A percentile compares a stretch with the other conserved stretches of the same genome.
These are phyloP conservation scores for Claviceps quebecensis DNA, from an alignment of 2,329 filamentous ascomycete genomes.

Conservation along the genomic window DNA sequence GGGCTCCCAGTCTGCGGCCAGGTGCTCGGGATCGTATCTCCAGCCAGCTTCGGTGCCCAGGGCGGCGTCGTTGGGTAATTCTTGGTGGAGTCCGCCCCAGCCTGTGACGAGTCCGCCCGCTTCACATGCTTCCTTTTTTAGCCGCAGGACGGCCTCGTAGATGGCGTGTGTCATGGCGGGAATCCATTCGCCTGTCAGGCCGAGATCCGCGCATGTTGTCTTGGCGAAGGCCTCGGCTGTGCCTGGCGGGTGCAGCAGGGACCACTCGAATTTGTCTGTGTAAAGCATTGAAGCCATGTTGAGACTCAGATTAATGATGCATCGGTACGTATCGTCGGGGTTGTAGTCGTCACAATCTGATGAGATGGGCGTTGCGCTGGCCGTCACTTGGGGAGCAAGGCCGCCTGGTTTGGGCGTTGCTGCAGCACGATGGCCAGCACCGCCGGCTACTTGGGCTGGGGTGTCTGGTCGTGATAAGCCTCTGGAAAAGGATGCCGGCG, in stretches of 20 bases:
- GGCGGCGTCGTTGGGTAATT: conserved; percentile 80
- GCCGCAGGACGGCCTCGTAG: conserved; percentile 79
- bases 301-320: conserved; percentile 79
- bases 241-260: conserved; percentile 76
- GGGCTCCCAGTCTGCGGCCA: conserved; percentile 74
- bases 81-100: conserved; percentile 42
- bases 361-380: conserved; percentile 49
- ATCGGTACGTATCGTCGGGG: conserved; percentile 88
- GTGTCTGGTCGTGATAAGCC: conserved; percentile 39
- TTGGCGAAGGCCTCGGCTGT: conserved; percentile 87
- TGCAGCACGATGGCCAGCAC: conserved; percentile 11
- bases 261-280: conserved; percentile 98
- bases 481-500: conserved; percentile 21
- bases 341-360: conserved; percentile 61
- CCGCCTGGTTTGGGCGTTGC: conserved; percentile 29
- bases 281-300: conserved; percentile 86
- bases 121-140: conserved; percentile 95
- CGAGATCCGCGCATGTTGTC: conserved; percentile 83
- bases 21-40: conserved; percentile 85
- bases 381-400: conserved; percentile 44
- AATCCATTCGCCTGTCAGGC: conserved; percentile 83
- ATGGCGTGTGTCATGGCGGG: conserved; percentile 91
- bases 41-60: conserved; percentile 76
- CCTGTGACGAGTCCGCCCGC: conserved; percentile 73
- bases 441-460: conserved; percentile 35